A percentile compares a stretch with the other conserved stretches of the same genome.
phyloP scores from a whole-genome alignment of 768 basidiomycete species.

The Lactarius deliciosus region DNA sequence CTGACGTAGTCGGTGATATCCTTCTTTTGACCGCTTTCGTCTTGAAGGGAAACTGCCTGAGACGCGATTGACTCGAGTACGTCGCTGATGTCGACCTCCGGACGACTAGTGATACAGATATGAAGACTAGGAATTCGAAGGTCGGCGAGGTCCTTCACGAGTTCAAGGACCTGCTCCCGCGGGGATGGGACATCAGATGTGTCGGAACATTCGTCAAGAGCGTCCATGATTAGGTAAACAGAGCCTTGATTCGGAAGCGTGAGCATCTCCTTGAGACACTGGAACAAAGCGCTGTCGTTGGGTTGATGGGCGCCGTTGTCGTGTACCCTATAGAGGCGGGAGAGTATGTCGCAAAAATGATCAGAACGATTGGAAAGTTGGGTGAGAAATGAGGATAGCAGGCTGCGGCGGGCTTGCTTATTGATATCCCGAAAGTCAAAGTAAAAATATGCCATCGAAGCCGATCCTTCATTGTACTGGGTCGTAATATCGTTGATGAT shows the following conservation, averaged over 20 bases:
- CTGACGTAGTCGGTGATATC: background rate
- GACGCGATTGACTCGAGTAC: background rate
- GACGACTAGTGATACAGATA: background rate
- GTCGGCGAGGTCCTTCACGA: background rate
- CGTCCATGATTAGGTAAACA: background rate
- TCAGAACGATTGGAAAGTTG: background rate
- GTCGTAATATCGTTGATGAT: background rate
- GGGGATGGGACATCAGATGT: background rate
- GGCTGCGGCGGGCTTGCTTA: background rate
- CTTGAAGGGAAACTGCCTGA: background rate
- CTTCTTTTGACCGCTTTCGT: background rate
- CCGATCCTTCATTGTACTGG: background rate
- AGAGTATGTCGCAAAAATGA: background rate
- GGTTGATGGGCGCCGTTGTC: background rate
- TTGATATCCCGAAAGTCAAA: background rate
- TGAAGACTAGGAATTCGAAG: background rate
- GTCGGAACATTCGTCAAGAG: slow-evolving; percentile 1
- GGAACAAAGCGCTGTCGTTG: background rate
- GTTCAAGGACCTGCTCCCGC: background rate
- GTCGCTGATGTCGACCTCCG: background rate
- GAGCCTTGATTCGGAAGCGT: background rate
- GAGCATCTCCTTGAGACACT: background rate
- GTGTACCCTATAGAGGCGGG: background rate
- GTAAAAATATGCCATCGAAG: background rate
- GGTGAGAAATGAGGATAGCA: background rate